A percentile compares a stretch with the other conserved stretches of the same genome.
phyloP scores from a whole-genome alignment of 768 basidiomycete genomes.

The Leccinum boreale region DNA sequence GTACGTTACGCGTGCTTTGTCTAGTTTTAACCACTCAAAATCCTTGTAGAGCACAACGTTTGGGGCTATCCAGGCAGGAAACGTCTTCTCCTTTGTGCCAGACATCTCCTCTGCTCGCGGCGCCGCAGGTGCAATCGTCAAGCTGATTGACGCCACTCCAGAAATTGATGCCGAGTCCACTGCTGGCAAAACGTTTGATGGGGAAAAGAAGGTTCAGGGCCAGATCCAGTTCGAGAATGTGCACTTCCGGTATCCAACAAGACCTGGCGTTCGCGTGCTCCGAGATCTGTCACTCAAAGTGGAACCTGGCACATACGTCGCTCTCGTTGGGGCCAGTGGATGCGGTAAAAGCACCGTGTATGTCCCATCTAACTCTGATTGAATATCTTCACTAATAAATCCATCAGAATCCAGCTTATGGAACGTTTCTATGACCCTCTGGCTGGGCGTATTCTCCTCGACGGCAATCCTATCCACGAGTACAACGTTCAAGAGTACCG shows the following conservation, averaged over 20 bases:
- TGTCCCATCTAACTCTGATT: constrained; percentile 22
- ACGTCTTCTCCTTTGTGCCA: constrained; percentile 81
- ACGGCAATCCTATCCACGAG: constrained; percentile 69
- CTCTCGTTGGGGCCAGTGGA: constrained; percentile 78
- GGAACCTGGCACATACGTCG: constrained; percentile 76
- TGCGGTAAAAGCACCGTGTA: constrained; percentile 81
- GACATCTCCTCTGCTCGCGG: constrained; percentile 83
- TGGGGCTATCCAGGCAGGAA: constrained; percentile 84
- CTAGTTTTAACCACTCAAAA: not conserved
- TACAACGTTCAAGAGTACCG: constrained; percentile 86
- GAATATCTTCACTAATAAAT: not conserved
- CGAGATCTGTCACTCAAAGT: constrained; percentile 70
- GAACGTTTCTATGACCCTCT: constrained; percentile 85
- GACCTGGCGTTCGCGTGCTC: constrained; percentile 85
- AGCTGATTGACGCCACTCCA: constrained; percentile 67
- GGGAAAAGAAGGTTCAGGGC: constrained; percentile 42
- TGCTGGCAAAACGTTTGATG: constrained; percentile 53
- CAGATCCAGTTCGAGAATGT: constrained; percentile 77
- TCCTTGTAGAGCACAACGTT: constrained; percentile 60
- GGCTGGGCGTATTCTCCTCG: constrained; percentile 67
- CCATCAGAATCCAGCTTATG: constrained; percentile 65
- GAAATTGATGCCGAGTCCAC: constrained; percentile 79
- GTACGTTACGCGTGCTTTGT: constrained; percentile 36
- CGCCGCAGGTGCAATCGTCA: constrained; percentile 73
- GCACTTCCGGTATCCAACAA: constrained; percentile 87